Percentiles rank a stretch among this genome's conserved stretches.
Conservation (phyloP, 441 rosid genomes). For the Metrosideros polymorpha region DNA sequence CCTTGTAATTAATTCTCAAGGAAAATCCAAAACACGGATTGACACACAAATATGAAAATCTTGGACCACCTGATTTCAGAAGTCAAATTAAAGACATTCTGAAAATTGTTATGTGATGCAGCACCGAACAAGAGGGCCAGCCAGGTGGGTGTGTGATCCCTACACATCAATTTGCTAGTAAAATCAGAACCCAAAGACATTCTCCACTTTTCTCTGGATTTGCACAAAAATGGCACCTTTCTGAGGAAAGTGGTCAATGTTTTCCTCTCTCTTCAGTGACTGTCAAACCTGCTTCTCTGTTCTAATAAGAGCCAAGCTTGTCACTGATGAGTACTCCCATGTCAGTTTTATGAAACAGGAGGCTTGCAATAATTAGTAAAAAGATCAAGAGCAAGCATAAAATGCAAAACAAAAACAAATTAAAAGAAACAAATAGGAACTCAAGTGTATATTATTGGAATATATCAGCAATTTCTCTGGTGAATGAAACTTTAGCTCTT, state of each 20-base stretch:
- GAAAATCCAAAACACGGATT: neutral
- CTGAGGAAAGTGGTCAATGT: neutral
- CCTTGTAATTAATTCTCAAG: neutral
- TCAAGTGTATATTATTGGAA: neutral
- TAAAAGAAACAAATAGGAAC: neutral
- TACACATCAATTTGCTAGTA: neutral
- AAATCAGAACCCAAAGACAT: neutral
- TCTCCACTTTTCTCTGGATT: neutral
- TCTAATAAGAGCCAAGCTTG: neutral
- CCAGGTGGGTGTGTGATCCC: neutral
- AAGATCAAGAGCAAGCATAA: neutral
- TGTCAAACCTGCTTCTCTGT: neutral
- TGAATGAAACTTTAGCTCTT: neutral
- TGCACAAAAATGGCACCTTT: neutral
- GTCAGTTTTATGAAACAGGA: neutral
- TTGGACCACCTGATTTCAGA: neutral
- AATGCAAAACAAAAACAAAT: neutral
- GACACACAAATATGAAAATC: neutral
- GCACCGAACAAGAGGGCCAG: neutral
- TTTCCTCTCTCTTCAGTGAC: neutral
- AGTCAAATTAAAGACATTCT: neutral
- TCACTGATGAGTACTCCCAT: neutral
- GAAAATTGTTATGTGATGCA: neutral
- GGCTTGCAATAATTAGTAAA: neutral
- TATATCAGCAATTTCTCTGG: neutral